Base-by-base conservation (phyloP, 176 grass and related monocot species). In the Hsuehochloa calcarea region DNA sequence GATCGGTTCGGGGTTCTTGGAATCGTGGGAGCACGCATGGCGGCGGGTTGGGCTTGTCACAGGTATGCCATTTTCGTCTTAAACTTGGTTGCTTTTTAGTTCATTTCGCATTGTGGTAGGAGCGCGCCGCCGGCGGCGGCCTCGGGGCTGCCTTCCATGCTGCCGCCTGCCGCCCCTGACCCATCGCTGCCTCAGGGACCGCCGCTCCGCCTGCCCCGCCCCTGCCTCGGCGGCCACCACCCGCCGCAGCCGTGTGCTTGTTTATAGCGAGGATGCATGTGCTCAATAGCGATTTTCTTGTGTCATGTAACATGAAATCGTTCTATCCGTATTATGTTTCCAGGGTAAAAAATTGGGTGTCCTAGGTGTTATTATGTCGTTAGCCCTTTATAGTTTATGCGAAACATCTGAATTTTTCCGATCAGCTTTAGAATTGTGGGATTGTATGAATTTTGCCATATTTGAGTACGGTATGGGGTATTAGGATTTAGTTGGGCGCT, bases 51-150 rank as follows among this genome's bases (percentile, higher is more conserved):
- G 80, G 63, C 63, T 58, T 87, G 66, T 64, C 74, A 72, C 72
- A 87, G 91, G 91, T 90, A 87, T 62, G 73, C 46, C 77, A 86
- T 74, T 77, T 47, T 54, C n/a, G 43, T 11, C 65, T 13, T n/a
- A 14, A 35, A 17, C n/a, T 74, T 37, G 16, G 20, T 41, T 46
- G 31, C 31, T 55, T 72, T 50, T 52, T 17, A 22, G 31, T 64
- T 51, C 65, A 37, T 82, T 82, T 82, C 50, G 79, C 78, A 82
- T 87, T 75, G 29, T 54, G 40, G 45, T 27, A 11, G n/a, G 41
- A 44, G 34, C 19, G 59, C 34, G 65, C 11, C 10, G 40, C 10
- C 68, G 4, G 8, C 40, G 5, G 9, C 13, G 51, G 17, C 51
- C n/a, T 11, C 62, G 22, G 2, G 34, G 35, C 46, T 75, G 20